Conservation (phyloP, 768 basidiomycete species). For the Tephrocybe sp. region DNA sequence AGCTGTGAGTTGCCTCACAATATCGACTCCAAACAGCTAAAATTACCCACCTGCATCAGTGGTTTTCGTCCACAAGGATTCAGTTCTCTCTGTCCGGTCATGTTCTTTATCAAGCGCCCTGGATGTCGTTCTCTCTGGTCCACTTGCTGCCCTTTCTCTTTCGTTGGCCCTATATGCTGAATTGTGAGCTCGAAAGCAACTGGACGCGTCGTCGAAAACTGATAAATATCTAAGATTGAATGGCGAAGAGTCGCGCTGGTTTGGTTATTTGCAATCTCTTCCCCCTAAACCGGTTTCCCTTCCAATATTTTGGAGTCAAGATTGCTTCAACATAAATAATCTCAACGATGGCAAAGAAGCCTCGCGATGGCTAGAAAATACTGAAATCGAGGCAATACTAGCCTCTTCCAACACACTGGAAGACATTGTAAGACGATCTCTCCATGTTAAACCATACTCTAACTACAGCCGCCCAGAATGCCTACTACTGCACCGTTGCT, state of each 20-base stretch:
- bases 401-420: conserved; percentile 4
- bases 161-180: conserved; percentile 65
- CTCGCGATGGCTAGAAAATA: conserved; percentile 38
- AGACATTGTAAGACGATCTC: conserved; percentile 9
- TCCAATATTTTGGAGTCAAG: conserved; percentile 56
- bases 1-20: conserved; percentile 31
- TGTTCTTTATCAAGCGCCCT: conserved; percentile 47
- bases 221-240: conserved; percentile 35
- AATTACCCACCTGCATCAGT: conserved; percentile 34
- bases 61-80: conserved; percentile 59
- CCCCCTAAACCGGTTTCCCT: conserved; percentile 51
- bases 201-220: conserved; percentile 1
- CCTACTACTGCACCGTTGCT: conserved; percentile 35
- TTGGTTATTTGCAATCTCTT: conserved; percentile 63
- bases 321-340: conserved; percentile 19
- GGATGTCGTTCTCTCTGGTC: conserved; percentile 46
- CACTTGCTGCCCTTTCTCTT: conserved; percentile 57
- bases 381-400: conserved; percentile 28
- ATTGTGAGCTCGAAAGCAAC: conserved; percentile 42
- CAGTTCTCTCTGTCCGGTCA: conserved; percentile 59
- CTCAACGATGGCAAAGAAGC: conserved; percentile 29
- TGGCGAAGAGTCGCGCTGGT: conserved; percentile 54
- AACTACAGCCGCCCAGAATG: conserved; percentile 7
- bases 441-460: background rate
- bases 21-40: conserved; percentile 5